Conservation (phyloP, 2,329 filamentous ascomycete genomes). For the Colletotrichum orbiculare region DNA sequence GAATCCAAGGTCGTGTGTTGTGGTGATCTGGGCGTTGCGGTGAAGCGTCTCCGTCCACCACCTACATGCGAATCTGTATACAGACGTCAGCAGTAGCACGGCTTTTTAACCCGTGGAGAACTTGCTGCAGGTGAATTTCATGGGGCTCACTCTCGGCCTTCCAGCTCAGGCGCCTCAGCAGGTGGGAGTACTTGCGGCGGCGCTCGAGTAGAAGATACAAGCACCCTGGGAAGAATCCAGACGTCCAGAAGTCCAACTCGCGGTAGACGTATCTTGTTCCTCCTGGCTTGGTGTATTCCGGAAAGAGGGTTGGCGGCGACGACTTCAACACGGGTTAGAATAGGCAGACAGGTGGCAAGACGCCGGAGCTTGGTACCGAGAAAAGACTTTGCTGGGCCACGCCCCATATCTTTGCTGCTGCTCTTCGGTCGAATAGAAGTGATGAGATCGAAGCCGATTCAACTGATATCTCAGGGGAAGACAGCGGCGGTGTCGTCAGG, state of each 20-base stretch:
- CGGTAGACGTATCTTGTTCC: slow-evolving; percentile 51
- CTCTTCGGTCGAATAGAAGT: slow-evolving; percentile 20
- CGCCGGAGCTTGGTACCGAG: not conserved
- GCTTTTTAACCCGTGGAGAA: slow-evolving; percentile 11
- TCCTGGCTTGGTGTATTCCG: slow-evolving; percentile 52
- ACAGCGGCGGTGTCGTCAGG: slow-evolving; percentile 13
- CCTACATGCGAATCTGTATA: slow-evolving; percentile 44
- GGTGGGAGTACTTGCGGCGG: slow-evolving; percentile 41
- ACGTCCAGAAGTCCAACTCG: slow-evolving; percentile 57
- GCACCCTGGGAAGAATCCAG: slow-evolving; percentile 59
- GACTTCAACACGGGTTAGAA: not conserved
- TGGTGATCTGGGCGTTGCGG: slow-evolving; percentile 45
- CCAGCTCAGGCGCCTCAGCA: slow-evolving; percentile 6
- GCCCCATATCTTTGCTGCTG: slow-evolving; percentile 31
- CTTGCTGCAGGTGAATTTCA: slow-evolving; percentile 42
- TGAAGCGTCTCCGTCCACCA: slow-evolving; percentile 55
- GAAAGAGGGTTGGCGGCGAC: slow-evolving; percentile 42
- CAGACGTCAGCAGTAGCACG: not conserved
- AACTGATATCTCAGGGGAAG: not conserved
- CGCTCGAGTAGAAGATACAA: slow-evolving; percentile 54
- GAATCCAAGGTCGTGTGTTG: slow-evolving; percentile 57
- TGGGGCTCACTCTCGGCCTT: slow-evolving; percentile 35
- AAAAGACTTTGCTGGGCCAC: slow-evolving; percentile 30
- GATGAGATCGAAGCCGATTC: not conserved
- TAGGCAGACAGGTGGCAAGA: too few species aligned